Evolutionary conservation across 768 basidiomycete species (phyloP), one percentile per base, ranked within the genome.

Genomic region (Chalciporus piperatus): DNA sequence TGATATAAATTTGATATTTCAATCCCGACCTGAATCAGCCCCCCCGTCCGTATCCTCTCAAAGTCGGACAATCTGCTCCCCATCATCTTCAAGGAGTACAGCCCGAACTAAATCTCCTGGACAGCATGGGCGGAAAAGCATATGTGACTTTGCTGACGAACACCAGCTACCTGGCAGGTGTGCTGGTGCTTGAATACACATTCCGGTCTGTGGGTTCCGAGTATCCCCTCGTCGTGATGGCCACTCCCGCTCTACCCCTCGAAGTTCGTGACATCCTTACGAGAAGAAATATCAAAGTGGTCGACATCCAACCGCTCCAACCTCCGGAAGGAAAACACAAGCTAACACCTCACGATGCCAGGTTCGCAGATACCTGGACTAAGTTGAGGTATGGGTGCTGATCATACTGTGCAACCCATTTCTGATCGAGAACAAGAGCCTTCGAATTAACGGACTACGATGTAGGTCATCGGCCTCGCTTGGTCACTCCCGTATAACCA

Each of bases 111-210:
- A 14, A 37, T 9, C n/a, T 37, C 35, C 16, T 37, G 35, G 35
- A 37, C 35, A 37, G 35, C n/a, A 76, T 75, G 76, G 58, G 50
- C 28, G 54, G 56, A 49, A 76, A 72, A 38, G 76, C 70, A 47
- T 97, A 83, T 74, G 84, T 80, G 27, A 92, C 91, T 14, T 74
- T 96, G 50, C 74, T 95, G 60, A 93, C 93, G 37, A 83, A 81
- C 56, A 67, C 71, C 14, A 69, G 66, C 41, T 86, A 87, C 63
- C 70, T 86, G 23, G 69, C 77, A 50, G 84, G 82, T 10, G 69
- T 80, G 27, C 69, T 88, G 27, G 77, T 83, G 4, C 64, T 87
- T 7, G 69, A 84, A 47, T 67, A 76, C 19, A 75, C 76, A 28
- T 73, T 87, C 30, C 70, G 74, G 25, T 67, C 73, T 12, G 80